A percentile compares a stretch with the other conserved stretches of the same genome.
phyloP scores from a whole-genome alignment of 2,329 filamentous ascomycete genomes.

The Ophiostoma ips region DNA sequence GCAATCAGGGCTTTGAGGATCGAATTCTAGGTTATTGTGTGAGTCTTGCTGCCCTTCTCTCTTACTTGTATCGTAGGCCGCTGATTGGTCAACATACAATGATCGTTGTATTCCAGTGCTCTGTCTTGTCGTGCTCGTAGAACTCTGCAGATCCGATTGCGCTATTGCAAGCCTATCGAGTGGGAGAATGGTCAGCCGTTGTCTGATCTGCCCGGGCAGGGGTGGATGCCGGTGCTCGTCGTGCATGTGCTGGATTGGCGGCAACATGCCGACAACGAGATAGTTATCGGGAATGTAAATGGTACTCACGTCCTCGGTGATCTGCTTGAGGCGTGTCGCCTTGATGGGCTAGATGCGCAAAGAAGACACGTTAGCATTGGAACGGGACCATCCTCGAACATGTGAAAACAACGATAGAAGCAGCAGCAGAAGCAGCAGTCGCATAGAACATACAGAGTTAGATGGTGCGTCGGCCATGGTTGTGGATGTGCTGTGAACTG shows the following conservation, averaged over 20 bases:
- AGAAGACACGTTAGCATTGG: neutral
- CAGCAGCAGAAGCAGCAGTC: neutral
- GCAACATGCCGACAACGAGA: too few species aligned
- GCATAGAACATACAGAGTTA: constrained; percentile 6
- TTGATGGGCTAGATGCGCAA: constrained; percentile 49
- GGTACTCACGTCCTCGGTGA: constrained; percentile 61
- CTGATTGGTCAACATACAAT: constrained; percentile 77
- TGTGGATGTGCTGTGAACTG: neutral
- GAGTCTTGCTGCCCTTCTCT: too few species aligned
- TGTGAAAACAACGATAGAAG: too few species aligned
- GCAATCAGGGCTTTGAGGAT: constrained; percentile 68
- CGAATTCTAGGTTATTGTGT: constrained; percentile 40
- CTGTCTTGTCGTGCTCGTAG: constrained; percentile 79
- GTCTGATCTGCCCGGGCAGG: too few species aligned
- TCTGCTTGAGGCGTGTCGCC: constrained; percentile 66
- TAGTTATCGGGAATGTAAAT: too few species aligned
- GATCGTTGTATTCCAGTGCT: constrained; percentile 81
- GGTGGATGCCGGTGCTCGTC: too few species aligned
- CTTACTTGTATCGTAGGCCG: too few species aligned
- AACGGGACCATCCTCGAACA: too few species aligned
- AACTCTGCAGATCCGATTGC: constrained; percentile 59
- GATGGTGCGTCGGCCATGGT: constrained; percentile 8
- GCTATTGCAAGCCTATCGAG: constrained; percentile 60
- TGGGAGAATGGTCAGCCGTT: neutral
- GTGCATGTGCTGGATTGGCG: too few species aligned